Evolutionary conservation across 2,329 filamentous ascomycete species (phyloP).

Genomic region (Dactylellina drechsleri): DNA sequence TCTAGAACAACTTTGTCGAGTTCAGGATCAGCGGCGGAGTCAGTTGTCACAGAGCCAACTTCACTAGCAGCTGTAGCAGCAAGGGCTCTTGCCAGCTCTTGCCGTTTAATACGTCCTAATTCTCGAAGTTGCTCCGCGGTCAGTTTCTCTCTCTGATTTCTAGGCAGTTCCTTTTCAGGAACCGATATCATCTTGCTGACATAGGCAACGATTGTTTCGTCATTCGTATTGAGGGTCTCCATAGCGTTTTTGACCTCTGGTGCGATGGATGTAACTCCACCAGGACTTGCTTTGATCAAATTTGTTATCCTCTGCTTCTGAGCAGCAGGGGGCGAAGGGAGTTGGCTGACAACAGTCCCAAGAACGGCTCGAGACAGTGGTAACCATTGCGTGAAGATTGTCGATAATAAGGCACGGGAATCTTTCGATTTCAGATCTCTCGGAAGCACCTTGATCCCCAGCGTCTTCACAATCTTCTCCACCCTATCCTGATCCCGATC

Average conservation of each 20-base stretch:
- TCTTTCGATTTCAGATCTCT: slow-evolving; percentile 86
- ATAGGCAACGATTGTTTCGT: slow-evolving; percentile 87
- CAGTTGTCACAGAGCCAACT: slow-evolving; percentile 29
- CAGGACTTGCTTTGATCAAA: slow-evolving; percentile 82
- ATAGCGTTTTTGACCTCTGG: slow-evolving; percentile 79
- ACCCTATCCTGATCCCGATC: slow-evolving; percentile 77
- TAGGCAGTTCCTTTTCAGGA: slow-evolving; percentile 87
- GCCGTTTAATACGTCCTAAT: slow-evolving; percentile 84
- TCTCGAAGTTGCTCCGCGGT: slow-evolving; percentile 91
- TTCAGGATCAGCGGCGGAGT: slow-evolving; percentile 29
- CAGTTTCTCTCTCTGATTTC: slow-evolving; percentile 83
- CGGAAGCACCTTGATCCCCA: slow-evolving; percentile 83
- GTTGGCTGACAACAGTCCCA: slow-evolving; percentile 90
- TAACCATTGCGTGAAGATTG: slow-evolving; percentile 88
- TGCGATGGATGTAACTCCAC: slow-evolving; percentile 73
- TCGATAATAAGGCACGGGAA: slow-evolving; percentile 81
- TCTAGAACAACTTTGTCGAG: slow-evolving; percentile 32
- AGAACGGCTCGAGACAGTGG: slow-evolving; percentile 90
- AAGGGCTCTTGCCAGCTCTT: slow-evolving; percentile 84
- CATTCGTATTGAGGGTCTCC: slow-evolving; percentile 77
- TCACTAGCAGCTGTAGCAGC: slow-evolving; percentile 64
- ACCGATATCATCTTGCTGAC: slow-evolving; percentile 99
- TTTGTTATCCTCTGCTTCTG: slow-evolving; percentile 83
- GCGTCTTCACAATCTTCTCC: slow-evolving; percentile 93
- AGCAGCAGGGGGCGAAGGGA: slow-evolving; percentile 83